Evolutionary conservation across 2,329 filamentous ascomycete genomes (phyloP), one percentile per base, ranked within the genome.

Genomic region (Leptodontidium sp.): DNA sequence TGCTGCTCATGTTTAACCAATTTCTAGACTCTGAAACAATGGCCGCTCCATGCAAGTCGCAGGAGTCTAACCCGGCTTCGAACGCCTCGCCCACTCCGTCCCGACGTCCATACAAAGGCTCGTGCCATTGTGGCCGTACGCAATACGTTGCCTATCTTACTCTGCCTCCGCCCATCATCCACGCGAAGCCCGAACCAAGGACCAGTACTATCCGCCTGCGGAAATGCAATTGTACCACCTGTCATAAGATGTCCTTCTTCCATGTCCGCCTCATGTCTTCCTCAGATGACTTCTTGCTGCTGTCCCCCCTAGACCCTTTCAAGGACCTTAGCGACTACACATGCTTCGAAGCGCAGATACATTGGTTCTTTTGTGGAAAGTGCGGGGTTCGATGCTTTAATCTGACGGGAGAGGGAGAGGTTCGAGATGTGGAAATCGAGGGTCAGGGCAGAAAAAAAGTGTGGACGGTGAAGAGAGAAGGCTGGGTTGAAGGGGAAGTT

Each of bases 171-270:
- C 65, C 68, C 12, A 65, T 70, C 69, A 76, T 76, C 61, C 72
- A 72, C 61, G 69, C 68, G 11, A 68, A 70, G 4, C 64, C 57
- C 8, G 17, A 35, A 69, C 26, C 14, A 17, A 24, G 40, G 45
- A 35, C 63, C 66, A 81, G 67, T 79, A 81, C 76, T 77, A 80
- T 70, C 24, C 67, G 72, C 4, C 62, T 75, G 49, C 69, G 72
- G 14, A 76, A 77, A 71, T 86, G 84, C 78, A 86, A 86, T 70
- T 86, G 84, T 75, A 81, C 77, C 12, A 80, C 81, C 12, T 86
- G 84, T 74, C 82, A 84, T 61, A 86, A 86, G 71, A 78, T 81
- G 69, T 81, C 80, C 15, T 79, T 82, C 68, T 82, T 85, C 70
- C 84, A 86, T 73, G 74, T 82, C 55, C 81, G 84, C 12, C 77